phyloP scores from a whole-genome alignment of 352 stramenopile genomes.

The Thalassiosira livingstoniorum region DNA sequence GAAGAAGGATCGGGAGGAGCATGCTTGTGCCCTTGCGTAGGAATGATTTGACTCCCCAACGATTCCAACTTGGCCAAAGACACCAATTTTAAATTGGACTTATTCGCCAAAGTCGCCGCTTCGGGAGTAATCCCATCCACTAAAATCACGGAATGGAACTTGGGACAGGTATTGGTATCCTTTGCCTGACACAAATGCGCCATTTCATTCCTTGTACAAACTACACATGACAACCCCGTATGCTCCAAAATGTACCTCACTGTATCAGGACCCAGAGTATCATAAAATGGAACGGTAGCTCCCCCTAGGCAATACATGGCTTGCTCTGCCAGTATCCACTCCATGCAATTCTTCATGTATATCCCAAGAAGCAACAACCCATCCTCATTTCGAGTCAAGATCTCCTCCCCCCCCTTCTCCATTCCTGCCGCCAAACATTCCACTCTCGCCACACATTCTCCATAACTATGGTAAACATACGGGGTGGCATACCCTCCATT shows the following conservation, averaged over 20 bases:
- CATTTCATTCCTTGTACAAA: conserved; percentile 79
- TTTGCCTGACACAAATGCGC: conserved; percentile 73
- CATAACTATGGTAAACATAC: conserved; percentile 82
- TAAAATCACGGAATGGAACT: conserved; percentile 75
- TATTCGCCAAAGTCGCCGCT: conserved; percentile 56
- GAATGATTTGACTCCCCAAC: conserved; percentile 68
- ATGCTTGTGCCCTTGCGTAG: conserved; percentile 64
- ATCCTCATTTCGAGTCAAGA: conserved; percentile 72
- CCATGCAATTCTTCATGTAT: conserved; percentile 96
- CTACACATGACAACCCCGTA: conserved; percentile 83
- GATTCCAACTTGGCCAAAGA: conserved; percentile 82
- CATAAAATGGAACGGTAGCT: conserved; percentile 89
- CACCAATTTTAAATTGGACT: conserved; percentile 69
- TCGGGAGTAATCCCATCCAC: conserved; percentile 80
- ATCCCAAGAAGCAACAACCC: conserved; percentile 89
- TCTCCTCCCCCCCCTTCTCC: conserved; percentile 61
- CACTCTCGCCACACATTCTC: conserved; percentile 75
- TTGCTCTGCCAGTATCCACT: conserved; percentile 95
- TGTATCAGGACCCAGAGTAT: conserved; percentile 88
- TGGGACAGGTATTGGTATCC: conserved; percentile 50
- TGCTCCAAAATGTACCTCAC: conserved; percentile 89
- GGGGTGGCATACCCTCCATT: conserved; percentile 79
- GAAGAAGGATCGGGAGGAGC: conserved; percentile 84
- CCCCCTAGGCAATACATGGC: conserved; percentile 86
- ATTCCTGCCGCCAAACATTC: conserved; percentile 78